Percentiles rank a stretch among this genome's conserved stretches.
Evolutionary conservation across 208 protist genomes (phyloP).

Genomic region (Porcisia deanei): DNA sequence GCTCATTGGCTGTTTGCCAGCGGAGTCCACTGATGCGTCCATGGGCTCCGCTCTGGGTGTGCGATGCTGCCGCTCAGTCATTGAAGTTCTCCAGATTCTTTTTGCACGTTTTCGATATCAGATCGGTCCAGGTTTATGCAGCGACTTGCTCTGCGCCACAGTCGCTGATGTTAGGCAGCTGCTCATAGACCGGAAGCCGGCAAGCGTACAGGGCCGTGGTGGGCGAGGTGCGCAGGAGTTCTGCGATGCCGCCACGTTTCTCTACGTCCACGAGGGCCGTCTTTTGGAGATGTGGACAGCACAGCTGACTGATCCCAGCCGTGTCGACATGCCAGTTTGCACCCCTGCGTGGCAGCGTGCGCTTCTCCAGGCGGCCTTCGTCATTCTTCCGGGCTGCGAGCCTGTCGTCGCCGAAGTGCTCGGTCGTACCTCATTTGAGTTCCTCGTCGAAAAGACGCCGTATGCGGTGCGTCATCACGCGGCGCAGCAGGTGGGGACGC

Average conservation of each 20-base stretch:
- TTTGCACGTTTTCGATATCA: constrained; percentile 26
- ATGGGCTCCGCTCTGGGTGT: background rate
- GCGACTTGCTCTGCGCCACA: constrained; percentile 10
- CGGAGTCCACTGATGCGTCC: background rate
- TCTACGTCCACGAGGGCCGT: constrained; percentile 29
- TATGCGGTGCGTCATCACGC: constrained; percentile 58
- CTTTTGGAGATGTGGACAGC: constrained; percentile 28
- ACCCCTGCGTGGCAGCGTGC: constrained; percentile 28
- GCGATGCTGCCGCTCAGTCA: constrained; percentile 15
- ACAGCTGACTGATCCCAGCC: constrained; percentile 26
- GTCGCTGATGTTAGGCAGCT: constrained; percentile 7
- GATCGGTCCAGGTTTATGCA: constrained; percentile 16
- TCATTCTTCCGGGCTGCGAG: constrained; percentile 44
- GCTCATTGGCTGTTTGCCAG: constrained; percentile 8
- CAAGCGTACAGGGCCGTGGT: background rate
- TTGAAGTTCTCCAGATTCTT: constrained; percentile 33
- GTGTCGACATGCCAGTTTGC: constrained; percentile 32
- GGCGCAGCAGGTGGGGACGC: constrained; percentile 47
- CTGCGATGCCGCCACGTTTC: constrained; percentile 25
- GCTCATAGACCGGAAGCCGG: background rate
- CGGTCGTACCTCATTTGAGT: constrained; percentile 68
- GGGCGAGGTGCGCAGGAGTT: background rate
- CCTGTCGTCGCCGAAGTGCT: constrained; percentile 50
- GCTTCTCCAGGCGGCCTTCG: constrained; percentile 28
- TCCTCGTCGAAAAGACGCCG: constrained; percentile 42